Evolutionary conservation across 768 basidiomycete species (phyloP), one percentile per base, ranked within the genome.

Genomic region (Pluteus cervinus): DNA sequence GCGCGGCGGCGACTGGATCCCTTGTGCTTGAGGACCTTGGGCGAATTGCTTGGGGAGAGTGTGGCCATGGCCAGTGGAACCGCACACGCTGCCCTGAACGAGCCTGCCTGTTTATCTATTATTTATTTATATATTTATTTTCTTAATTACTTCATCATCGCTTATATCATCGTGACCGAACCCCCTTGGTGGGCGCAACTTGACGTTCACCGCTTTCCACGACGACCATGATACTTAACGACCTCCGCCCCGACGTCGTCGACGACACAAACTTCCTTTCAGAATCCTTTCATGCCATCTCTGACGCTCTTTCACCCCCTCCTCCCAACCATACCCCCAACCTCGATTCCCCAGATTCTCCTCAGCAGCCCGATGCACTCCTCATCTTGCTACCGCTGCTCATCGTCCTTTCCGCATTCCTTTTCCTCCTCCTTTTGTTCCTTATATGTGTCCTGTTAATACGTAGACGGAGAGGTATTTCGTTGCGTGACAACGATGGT

Each of bases 341-440:
- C 39, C 47, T 51, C 29, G 50, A 60, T 8, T 50, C 54, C 24
- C 59, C 61, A 40, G 48, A 55, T 29, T 16, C 40, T 7, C 45
- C 55, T 40, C 56, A 57, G 37, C 65, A 61, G 22, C 69, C 69
- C 36, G 84, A 88, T 52, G 75, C 84, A 21, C 77, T 89, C 43
- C 75, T 87, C 54, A 78, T 98, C 52, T 79, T 99, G 42, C 76
- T 99, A 5, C 94, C 94, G 18, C 75, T 99, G 37, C 80, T 98
- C 54, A 87, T 97, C 63, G 85, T 98, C 32, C 75, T 97, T 23
- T 84, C 88, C 16, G 90, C 90, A 4, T 86, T 98, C 47, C 75
- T 99, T 36, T 86, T 97, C 59, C 80, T 98, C 37, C 77, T 97
- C 46, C 73, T 97, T 33, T 70, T 94, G 42, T 94, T 98, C 64